Percentiles rank a stretch among this genome's conserved stretches.
Evolutionary conservation across 2,329 filamentous ascomycete genomes (phyloP).

Genomic region (Neofusicoccum cordaticola): DNA sequence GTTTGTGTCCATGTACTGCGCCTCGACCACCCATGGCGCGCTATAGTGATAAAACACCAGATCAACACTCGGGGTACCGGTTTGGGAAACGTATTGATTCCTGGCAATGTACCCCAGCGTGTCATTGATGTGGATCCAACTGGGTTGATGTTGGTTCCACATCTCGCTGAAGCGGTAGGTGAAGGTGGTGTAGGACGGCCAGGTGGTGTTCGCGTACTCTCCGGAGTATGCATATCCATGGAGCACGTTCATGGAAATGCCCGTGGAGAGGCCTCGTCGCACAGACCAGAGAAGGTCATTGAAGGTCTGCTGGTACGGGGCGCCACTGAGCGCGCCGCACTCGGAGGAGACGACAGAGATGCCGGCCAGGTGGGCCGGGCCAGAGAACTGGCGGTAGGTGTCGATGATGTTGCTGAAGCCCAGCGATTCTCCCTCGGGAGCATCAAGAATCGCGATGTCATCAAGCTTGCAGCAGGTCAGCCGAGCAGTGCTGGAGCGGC

Average conservation of each 20-base stretch:
- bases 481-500: not conserved
- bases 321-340: slow-evolving; percentile 28
- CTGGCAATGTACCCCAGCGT: slow-evolving; percentile 39
- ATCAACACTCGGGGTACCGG: slow-evolving; percentile 41
- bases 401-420: slow-evolving; percentile 33
- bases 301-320: slow-evolving; percentile 29
- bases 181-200: slow-evolving; percentile 49
- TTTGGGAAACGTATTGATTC: slow-evolving; percentile 38
- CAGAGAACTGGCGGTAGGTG: slow-evolving; percentile 33
- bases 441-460: slow-evolving; percentile 30
- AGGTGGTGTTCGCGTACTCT: slow-evolving; percentile 47
- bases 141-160: slow-evolving; percentile 41
- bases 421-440: slow-evolving; percentile 35
- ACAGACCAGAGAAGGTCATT: slow-evolving; percentile 35
- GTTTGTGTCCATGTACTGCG: slow-evolving; percentile 20
- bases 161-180: slow-evolving; percentile 43
- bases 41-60: slow-evolving; percentile 39
- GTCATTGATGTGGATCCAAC: slow-evolving; percentile 41
- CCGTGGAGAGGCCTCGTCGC: slow-evolving; percentile 40
- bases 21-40: slow-evolving; percentile 18
- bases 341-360: slow-evolving; percentile 34
- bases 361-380: slow-evolving; percentile 31
- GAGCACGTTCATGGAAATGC: slow-evolving; percentile 45
- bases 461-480: slow-evolving; percentile 18
- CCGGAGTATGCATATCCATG: slow-evolving; percentile 45